phyloP scores from a whole-genome alignment of 306 rosid genomes.

The Dicorynia guianensis region DNA sequence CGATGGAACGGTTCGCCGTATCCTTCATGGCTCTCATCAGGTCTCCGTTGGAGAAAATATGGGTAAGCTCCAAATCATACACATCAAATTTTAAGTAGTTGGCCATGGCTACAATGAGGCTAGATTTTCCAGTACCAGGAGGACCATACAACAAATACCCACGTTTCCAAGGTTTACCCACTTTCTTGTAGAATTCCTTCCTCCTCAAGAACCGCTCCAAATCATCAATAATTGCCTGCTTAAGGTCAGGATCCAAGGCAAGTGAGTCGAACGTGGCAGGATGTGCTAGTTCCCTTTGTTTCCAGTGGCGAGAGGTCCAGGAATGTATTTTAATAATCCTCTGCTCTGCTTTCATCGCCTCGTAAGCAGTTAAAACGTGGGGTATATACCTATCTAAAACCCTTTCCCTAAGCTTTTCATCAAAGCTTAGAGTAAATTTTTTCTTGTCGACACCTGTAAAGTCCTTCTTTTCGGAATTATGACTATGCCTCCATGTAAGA shows the following conservation, averaged over 20 bases:
- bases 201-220: slow-evolving; percentile 49
- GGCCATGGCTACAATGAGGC: slow-evolving; percentile 52
- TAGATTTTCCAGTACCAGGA: slow-evolving; percentile 59
- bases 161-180: slow-evolving; percentile 60
- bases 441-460: not conserved
- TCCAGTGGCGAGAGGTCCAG: not conserved
- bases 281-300: slow-evolving; percentile 33
- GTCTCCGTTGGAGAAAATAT: slow-evolving; percentile 30
- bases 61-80: slow-evolving; percentile 52
- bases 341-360: slow-evolving; percentile 30
- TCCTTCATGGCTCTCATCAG: slow-evolving; percentile 39
- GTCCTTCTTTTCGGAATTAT: not conserved
- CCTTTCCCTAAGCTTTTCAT: slow-evolving; percentile 40
- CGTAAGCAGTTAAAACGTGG: slow-evolving; percentile 15
- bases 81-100: slow-evolving; percentile 50
- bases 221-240: slow-evolving; percentile 38
- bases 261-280: slow-evolving; percentile 49
- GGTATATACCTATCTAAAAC: slow-evolving; percentile 34
- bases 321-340: slow-evolving; percentile 38
- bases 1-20: slow-evolving; percentile 45
- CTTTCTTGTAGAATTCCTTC: slow-evolving; percentile 49
- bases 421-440: slow-evolving; percentile 16
- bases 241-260: slow-evolving; percentile 47
- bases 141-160: slow-evolving; percentile 53
- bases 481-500: slow-evolving; percentile 38